Evolutionary conservation across 2,329 filamentous ascomycete species (phyloP), one percentile per base, ranked within the genome.

Genomic region (Botrytis galanthina): DNA sequence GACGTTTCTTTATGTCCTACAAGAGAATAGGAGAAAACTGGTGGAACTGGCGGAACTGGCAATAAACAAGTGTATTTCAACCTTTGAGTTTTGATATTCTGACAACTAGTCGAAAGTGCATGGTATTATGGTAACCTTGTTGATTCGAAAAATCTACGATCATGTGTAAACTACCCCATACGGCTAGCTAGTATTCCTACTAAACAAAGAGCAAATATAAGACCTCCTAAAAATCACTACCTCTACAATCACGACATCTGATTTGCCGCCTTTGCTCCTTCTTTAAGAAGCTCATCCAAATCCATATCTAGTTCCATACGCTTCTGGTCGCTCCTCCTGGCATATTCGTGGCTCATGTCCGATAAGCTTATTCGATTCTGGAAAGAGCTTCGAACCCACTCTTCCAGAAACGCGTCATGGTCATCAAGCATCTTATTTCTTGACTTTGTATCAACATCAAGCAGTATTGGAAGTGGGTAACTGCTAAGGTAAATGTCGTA

Each of bases 311-410:
- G 20, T 10, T 42, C 48, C 48, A 42, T 42, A 32, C n/a, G 66
- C 29, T 42, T 57, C 32, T 69, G 48, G 1, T 57, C 26, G 3
- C 66, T 51, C 10, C 48, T 57, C 42, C 37, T 57, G 16, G 26
- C 48, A 44, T 69, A 57, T 12, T 42, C 66, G 35, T 57, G 54
- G 18, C 35, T 69, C 66, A 69, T 69, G n/a, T 69, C 66, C 4
- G 48, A 57, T 39, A 69, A 69, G 66, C n/a, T 57, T 26, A 57
- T 69, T 44, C 35, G 20, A 20, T 29, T 57, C 57, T 69, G 37
- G 35, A 69, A 57, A 20, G 66, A 69, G 4, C 29, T 66, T 48
- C 37, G 35, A 22, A 69, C 66, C 66, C 66, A 69, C 37, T 69
- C 48, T 26, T 69, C 66, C 3, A 69, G 48, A 12, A 69, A 69